A percentile compares a stretch with the other conserved stretches of the same genome.
Evolutionary conservation across 2,329 filamentous ascomycete genomes (phyloP).

Genomic region (Talaromyces amestolkiae): DNA sequence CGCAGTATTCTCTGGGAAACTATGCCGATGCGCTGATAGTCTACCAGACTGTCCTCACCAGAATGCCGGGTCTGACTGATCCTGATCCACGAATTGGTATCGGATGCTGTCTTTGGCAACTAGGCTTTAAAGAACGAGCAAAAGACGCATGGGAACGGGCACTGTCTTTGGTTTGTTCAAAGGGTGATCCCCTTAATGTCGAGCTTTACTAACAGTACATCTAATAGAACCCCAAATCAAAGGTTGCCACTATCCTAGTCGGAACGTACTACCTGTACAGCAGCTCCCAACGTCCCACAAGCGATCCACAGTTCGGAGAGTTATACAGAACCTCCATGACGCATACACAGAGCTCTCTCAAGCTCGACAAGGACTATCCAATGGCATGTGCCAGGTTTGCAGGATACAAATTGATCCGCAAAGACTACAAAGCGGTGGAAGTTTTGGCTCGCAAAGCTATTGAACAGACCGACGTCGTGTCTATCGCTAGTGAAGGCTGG

Average conservation of each 20-base stretch:
- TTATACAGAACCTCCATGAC: slow-evolving; percentile 94
- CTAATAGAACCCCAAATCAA: slow-evolving; percentile 69
- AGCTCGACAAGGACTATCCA: slow-evolving; percentile 85
- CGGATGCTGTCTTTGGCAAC: slow-evolving; percentile 94
- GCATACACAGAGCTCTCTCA: slow-evolving; percentile 91
- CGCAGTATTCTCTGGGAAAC: slow-evolving; percentile 80
- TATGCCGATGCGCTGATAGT: slow-evolving; percentile 77
- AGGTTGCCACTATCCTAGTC: slow-evolving; percentile 84
- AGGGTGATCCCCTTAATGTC: neutral
- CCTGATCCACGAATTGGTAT: slow-evolving; percentile 95
- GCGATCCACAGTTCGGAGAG: slow-evolving; percentile 77
- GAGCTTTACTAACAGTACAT: neutral
- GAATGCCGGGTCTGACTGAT: slow-evolving; percentile 83
- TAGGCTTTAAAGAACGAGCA: slow-evolving; percentile 91
- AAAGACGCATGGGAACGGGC: slow-evolving; percentile 86
- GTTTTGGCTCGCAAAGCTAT: slow-evolving; percentile 88
- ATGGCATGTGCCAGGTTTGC: slow-evolving; percentile 89
- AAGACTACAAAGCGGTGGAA: slow-evolving; percentile 77
- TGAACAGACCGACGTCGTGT: slow-evolving; percentile 91
- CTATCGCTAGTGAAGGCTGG: slow-evolving; percentile 96
- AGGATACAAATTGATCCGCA: slow-evolving; percentile 81
- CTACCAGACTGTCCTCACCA: slow-evolving; percentile 83
- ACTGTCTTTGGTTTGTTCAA: slow-evolving; percentile 64
- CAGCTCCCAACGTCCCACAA: slow-evolving; percentile 77
- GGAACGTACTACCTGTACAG: slow-evolving; percentile 86